These are phyloP conservation scores for Melampsora larici-populina DNA, from an alignment of 1,284 basidiomycete species.

Conservation along the genomic window DNA sequence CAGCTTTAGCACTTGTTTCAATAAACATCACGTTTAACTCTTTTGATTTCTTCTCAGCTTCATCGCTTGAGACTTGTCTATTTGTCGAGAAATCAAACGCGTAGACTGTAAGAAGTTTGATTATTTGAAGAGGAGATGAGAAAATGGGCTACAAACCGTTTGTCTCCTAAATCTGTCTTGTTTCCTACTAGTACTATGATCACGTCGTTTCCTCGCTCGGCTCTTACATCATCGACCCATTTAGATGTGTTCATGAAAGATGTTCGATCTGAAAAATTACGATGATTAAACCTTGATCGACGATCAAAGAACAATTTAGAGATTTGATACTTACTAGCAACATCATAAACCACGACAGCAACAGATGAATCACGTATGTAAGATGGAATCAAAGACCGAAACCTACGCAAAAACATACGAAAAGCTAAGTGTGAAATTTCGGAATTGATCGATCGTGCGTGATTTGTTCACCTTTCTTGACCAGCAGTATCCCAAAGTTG, in stretches of 20 bases:
- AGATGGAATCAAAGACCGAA: constrained; percentile 94
- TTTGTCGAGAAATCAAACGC: constrained; percentile 14
- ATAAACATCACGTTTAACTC: constrained; percentile 96
- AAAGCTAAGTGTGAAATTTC: constrained; percentile 2
- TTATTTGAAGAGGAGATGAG: neutral
- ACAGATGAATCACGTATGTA: constrained; percentile 99
- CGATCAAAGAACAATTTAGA: constrained; percentile 5
- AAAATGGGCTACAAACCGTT: constrained; percentile 61
- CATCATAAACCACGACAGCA: constrained; percentile 97
- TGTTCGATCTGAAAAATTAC: constrained; percentile 68
- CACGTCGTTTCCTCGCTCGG: constrained; percentile 94
- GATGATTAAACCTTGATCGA: neutral
- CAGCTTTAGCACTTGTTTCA: constrained; percentile 98
- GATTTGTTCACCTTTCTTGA: constrained; percentile 62
- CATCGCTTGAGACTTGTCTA: constrained; percentile 98
- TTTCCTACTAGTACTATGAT: constrained; percentile 99
- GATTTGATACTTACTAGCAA: constrained; percentile 72
- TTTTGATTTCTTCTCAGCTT: constrained; percentile 88
- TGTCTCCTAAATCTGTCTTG: constrained; percentile 94
- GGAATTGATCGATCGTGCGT: neutral
- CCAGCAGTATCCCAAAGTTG: constrained; percentile 99
- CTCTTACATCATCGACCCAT: constrained; percentile 99
- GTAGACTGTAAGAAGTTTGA: constrained; percentile 1
- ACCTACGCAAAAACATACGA: constrained; percentile 64
- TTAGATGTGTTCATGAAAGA: constrained; percentile 96